Percentiles rank a stretch among this genome's conserved stretches.
Conservation (phyloP, 2,329 filamentous ascomycete genomes). For the Coleophoma crateriformis region DNA sequence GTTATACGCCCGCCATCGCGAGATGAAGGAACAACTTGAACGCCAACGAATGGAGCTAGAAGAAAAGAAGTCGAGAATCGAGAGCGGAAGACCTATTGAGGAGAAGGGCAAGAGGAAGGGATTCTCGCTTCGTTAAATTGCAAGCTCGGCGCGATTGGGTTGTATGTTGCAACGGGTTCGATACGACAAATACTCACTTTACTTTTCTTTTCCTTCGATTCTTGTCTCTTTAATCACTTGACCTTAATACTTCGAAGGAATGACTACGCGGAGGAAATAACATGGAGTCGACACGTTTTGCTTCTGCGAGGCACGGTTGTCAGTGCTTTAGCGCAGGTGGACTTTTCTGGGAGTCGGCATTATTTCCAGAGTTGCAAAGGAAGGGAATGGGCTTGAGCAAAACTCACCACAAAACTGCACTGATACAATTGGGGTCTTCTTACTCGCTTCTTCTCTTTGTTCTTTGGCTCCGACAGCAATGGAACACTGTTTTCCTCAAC, state of each 20-base stretch:
- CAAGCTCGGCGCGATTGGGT: conserved; percentile 6
- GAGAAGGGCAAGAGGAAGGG: conserved; percentile 99
- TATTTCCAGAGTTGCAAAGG: background rate
- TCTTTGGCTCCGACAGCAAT: conserved; percentile 15
- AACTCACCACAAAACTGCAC: background rate
- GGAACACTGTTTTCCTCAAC: background rate
- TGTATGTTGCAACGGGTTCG: conserved; percentile 16
- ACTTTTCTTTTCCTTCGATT: conserved; percentile 22
- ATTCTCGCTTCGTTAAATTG: conserved; percentile 86
- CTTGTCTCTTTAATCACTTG: conserved; percentile 28
- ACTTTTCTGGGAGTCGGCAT: conserved; percentile 1
- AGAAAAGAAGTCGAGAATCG: conserved; percentile 95
- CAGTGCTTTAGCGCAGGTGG: conserved; percentile 7
- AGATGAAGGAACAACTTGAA: conserved; percentile 99
- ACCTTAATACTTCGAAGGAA: conserved; percentile 22
- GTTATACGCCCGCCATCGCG: conserved; percentile 92
- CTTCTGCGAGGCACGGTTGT: conserved; percentile 22
- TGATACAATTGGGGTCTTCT: background rate
- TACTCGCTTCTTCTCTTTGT: conserved; percentile 4
- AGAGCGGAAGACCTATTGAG: conserved; percentile 92
- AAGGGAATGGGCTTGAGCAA: background rate
- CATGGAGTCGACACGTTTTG: conserved; percentile 17
- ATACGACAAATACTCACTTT: conserved; percentile 20
- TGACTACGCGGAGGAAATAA: conserved; percentile 13
- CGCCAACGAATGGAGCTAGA: conserved; percentile 91